Conservation (phyloP, 345 rosid species). For the Excoecaria cochinchinensis region DNA sequence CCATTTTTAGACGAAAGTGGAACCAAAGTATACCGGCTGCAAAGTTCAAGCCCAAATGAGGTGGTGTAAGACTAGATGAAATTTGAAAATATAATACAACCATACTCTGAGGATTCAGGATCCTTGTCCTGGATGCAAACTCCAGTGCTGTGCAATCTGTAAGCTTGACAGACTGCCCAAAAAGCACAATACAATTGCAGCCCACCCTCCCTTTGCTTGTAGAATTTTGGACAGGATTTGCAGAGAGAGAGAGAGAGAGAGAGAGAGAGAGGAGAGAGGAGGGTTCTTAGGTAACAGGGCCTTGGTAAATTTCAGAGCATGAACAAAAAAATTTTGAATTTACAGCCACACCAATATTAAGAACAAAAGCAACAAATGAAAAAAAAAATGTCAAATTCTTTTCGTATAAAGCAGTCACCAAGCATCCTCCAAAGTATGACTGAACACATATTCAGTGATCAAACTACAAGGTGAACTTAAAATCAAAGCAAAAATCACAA, state of each 20-base stretch:
- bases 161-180: not conserved
- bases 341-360: not conserved
- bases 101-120: not conserved
- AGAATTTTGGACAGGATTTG: not conserved
- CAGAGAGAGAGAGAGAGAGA: not conserved
- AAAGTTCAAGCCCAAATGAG: not conserved
- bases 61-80: not conserved
- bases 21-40: not conserved
- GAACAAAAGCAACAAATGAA: not conserved
- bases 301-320: not conserved
- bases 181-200: not conserved
- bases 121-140: not conserved
- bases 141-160: not conserved
- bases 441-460: not conserved
- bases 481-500: not conserved
- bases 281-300: not conserved
- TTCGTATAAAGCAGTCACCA: not conserved
- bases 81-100: not conserved
- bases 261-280: not conserved
- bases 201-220: not conserved
- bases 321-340: not conserved
- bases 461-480: constrained; percentile 1
- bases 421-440: not conserved
- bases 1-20: not conserved
- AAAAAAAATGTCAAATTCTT: not conserved